Evolutionary conservation across 2,329 filamentous ascomycete genomes (phyloP), one percentile per base, ranked within the genome.

Genomic region (Sporothrix pseudoabietina): DNA sequence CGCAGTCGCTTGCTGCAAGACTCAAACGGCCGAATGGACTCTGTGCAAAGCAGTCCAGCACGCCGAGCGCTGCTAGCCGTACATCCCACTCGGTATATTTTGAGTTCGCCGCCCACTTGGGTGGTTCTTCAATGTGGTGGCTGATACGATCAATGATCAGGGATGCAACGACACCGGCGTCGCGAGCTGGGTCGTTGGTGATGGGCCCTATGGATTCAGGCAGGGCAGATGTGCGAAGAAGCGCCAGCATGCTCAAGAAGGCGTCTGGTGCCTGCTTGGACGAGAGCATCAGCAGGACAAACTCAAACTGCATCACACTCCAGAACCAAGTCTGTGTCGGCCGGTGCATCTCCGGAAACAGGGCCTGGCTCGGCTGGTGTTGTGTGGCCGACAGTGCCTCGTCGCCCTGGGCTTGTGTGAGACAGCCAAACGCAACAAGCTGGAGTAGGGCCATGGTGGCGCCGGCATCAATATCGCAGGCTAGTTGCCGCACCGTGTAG

Each of bases 361-460:
- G 78, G 71, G 30, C 79, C 79, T 74, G 73, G 32, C 69, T 70
- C 7, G 59, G 10, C 10, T 69, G 47, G 7, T 63, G 55, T 16
- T 69, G 68, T 6, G 57, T 44, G 26, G 76, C 73, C 1, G 82
- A 79, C 32, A 47, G 32, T 0, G 0, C 16, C 8, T n/a, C 3
- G n/a, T 26, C 2, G 78, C 78, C 63, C 79, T 80, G 35, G 70
- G 79, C 41, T 74, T 63, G 79, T 75, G 4, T 80, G 81, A 84
- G 83, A 76, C 90, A 92, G 44, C 87, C 89, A 9, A 89, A 83
- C 4, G 90, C 89, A 5, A 89, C 83, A 0, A 88, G 83, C 71
- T 91, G 86, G n/a, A 95, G 82, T 0, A 94, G 82, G 1, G 87
- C 86, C n/a, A 94, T 82, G 65, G 91, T 89, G 66, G 87, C 85